phyloP scores from a whole-genome alignment of 495 filamentous ascomycete genomes.

The Hypoxylon fuscum region DNA sequence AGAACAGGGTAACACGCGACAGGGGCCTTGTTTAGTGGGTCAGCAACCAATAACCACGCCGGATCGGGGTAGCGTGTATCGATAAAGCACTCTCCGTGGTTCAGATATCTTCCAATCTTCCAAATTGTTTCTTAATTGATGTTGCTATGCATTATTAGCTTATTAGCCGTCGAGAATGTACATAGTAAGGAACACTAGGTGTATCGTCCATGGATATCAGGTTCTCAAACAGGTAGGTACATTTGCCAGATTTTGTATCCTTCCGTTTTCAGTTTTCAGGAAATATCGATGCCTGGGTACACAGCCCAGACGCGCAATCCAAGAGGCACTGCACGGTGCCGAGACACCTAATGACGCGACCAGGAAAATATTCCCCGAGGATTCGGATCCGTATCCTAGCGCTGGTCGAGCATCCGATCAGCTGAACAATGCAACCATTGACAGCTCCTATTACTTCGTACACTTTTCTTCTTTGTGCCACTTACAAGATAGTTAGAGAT shows the following conservation, averaged over 20 bases:
- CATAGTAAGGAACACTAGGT: not conserved
- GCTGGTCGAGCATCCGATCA: constrained; percentile 27
- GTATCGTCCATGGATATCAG: not conserved
- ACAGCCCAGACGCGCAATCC: constrained; percentile 39
- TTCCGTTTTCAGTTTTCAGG: constrained; percentile 20
- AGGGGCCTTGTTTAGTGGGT: constrained; percentile 42
- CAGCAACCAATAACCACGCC: constrained; percentile 20
- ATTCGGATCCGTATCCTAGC: constrained; percentile 28
- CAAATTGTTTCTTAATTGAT: constrained; percentile 15
- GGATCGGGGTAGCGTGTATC: constrained; percentile 13
- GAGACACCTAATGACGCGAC: constrained; percentile 39
- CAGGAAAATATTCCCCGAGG: constrained; percentile 31
- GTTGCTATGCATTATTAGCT: not conserved
- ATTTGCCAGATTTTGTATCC: not conserved
- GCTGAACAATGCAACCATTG: constrained; percentile 15
- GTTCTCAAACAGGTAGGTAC: not conserved
- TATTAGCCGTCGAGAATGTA: constrained; percentile 2
- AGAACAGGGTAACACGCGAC: constrained; percentile 13
- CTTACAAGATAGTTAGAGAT: no score
- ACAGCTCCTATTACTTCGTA: no score
- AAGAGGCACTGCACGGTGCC: constrained; percentile 35
- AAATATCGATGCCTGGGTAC: constrained; percentile 20
- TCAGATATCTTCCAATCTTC: constrained; percentile 7
- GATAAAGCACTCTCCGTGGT: constrained; percentile 12
- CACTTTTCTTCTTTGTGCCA: not conserved